Conservation (phyloP, 164 flowering plant genomes). For the Cinnamomum chago region DNA sequence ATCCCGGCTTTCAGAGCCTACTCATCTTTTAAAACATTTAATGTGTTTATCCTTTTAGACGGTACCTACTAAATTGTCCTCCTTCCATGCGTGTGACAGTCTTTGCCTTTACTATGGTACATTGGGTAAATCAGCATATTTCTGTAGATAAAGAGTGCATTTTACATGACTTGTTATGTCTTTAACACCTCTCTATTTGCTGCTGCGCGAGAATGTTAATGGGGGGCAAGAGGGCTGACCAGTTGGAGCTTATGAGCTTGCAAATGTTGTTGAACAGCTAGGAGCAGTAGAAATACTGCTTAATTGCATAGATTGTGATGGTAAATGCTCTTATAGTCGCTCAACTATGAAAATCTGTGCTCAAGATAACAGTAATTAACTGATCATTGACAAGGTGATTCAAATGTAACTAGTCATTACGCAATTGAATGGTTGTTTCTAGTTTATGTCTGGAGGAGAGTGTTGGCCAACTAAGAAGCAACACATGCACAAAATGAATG, state of each 20-base stretch:
- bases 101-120: background rate
- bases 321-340: slow-evolving; percentile 27
- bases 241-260: slow-evolving; percentile 98
- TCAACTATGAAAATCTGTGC: background rate
- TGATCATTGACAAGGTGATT: background rate
- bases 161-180: background rate
- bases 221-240: slow-evolving; percentile 98
- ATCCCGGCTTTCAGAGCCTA: background rate
- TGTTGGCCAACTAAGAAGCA: too few species aligned
- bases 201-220: slow-evolving; percentile 49
- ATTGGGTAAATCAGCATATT: background rate
- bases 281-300: slow-evolving; percentile 98
- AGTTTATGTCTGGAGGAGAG: too few species aligned
- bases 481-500: too few species aligned
- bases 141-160: background rate
- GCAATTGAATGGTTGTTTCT: too few species aligned
- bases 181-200: background rate
- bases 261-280: slow-evolving; percentile 91
- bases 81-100: background rate
- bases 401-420: background rate
- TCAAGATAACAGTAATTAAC: background rate
- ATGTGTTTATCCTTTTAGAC: background rate
- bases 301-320: slow-evolving; percentile 98
- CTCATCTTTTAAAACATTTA: too few species aligned
- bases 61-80: background rate